Percentiles rank a stretch among this genome's conserved stretches.
These are phyloP conservation scores for Punctularia strigosozonata DNA, from an alignment of 768 basidiomycete genomes.

Conservation along the genomic window DNA sequence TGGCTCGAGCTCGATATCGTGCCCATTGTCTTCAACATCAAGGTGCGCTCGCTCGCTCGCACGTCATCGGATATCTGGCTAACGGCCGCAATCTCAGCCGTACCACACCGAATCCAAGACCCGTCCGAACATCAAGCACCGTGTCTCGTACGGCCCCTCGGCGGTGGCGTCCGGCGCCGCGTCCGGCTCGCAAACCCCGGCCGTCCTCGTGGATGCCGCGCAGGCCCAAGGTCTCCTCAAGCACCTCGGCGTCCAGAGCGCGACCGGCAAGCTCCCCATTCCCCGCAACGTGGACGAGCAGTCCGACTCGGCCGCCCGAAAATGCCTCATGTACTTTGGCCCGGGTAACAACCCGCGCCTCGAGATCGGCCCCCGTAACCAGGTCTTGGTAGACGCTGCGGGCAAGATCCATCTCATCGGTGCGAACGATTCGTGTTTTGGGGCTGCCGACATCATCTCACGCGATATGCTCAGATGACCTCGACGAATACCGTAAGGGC, in stretches of 20 bases:
- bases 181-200: constrained; percentile 69
- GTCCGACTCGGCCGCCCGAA: constrained; percentile 78
- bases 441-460: too few relatives aligned
- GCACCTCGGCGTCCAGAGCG: constrained; percentile 9
- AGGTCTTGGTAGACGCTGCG: constrained; percentile 78
- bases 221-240: constrained; percentile 32
- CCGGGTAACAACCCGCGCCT: constrained; percentile 78
- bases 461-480: too few relatives aligned
- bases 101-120: constrained; percentile 73
- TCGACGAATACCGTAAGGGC: constrained; percentile 65
- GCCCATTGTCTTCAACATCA: constrained; percentile 79
- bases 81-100: too few relatives aligned
- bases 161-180: constrained; percentile 69
- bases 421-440: too few relatives aligned
- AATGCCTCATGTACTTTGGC: constrained; percentile 74
- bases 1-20: constrained; percentile 81
- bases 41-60: too few relatives aligned
- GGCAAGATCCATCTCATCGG: constrained; percentile 80
- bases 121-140: constrained; percentile 70
- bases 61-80: too few relatives aligned
- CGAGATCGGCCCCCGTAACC: constrained; percentile 72
- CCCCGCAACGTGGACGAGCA: constrained; percentile 74
- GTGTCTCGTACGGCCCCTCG: constrained; percentile 71
- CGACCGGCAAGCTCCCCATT: constrained; percentile 45
- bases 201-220: constrained; percentile 49